Evolutionary conservation across 1,284 basidiomycete species (phyloP).

Genomic region (Porodaedalea pini): DNA sequence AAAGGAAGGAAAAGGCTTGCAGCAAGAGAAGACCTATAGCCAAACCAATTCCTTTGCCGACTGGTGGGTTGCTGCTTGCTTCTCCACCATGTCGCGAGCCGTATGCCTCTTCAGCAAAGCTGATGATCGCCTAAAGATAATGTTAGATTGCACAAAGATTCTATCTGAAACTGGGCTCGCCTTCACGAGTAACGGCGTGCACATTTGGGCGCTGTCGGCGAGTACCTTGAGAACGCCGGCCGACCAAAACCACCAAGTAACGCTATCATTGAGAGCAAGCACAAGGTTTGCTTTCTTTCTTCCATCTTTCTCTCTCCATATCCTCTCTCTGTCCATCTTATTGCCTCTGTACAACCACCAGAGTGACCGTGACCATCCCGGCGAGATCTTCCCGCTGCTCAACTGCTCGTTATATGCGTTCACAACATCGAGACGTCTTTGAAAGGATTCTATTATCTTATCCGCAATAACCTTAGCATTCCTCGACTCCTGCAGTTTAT

Average conservation of each 20-base stretch:
- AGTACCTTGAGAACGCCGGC: conserved; percentile 75
- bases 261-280: conserved; percentile 76
- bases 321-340: conserved; percentile 50
- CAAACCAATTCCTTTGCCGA: conserved; percentile 75
- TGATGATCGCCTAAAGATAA: conserved; percentile 60
- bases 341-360: conserved; percentile 63
- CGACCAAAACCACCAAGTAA: conserved; percentile 82
- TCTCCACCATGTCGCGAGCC: conserved; percentile 45
- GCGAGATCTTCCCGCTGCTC: conserved; percentile 58
- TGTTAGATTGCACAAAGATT: conserved; percentile 3
- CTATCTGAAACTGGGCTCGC: conserved; percentile 29
- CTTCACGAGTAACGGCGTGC: conserved; percentile 76
- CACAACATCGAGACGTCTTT: conserved; percentile 54
- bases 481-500: conserved; percentile 68
- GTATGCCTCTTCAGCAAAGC: conserved; percentile 69
- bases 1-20: conserved; percentile 66
- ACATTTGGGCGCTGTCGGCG: conserved; percentile 69
- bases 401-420: conserved; percentile 69
- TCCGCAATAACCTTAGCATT: conserved; percentile 57
- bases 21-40: conserved; percentile 69
- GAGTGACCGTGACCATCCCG: conserved; percentile 44
- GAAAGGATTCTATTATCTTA: conserved; percentile 63
- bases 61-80: conserved; percentile 43
- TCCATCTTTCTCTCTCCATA: conserved; percentile 64
- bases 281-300: conserved; percentile 66